Conservation (phyloP, 208 protist species). For the Leptomonas pyrrhocoris region DNA sequence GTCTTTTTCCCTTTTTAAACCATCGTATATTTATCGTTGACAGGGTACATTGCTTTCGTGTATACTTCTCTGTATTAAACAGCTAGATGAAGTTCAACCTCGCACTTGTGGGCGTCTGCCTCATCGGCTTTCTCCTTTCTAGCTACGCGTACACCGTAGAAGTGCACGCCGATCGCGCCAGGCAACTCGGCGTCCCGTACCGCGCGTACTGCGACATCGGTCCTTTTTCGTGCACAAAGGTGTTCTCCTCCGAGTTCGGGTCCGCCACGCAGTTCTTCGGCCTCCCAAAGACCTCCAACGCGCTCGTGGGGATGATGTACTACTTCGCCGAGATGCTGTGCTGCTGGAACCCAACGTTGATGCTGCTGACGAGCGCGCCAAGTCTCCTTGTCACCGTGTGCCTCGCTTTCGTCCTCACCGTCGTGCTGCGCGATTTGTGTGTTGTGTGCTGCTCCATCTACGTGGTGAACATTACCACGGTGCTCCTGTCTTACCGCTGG, state of each 20-base stretch:
- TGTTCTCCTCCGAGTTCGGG: conserved; percentile 76
- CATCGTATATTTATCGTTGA: too few species aligned
- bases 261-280: conserved; percentile 58
- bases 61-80: too few species aligned
- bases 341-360: conserved; percentile 37
- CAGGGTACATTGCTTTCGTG: too few species aligned
- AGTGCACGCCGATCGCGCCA: conserved; percentile 39
- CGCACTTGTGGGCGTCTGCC: conserved; percentile 35
- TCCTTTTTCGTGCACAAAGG: conserved; percentile 71
- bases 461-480: conserved; percentile 67
- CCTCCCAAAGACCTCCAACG: conserved; percentile 69
- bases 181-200: conserved; percentile 47
- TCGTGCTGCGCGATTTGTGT: conserved; percentile 69
- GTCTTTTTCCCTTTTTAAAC: conserved; percentile 2
- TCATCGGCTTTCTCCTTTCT: conserved; percentile 57
- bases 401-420: conserved; percentile 53
- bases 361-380: conserved; percentile 45
- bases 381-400: conserved; percentile 46
- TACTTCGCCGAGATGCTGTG: conserved; percentile 55
- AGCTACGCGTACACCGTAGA: conserved; percentile 79
- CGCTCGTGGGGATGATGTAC: conserved; percentile 60
- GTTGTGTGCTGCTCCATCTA: conserved; percentile 78
- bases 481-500: conserved; percentile 45
- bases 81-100: conserved; percentile 25
- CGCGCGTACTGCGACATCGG: conserved; percentile 74